Evolutionary conservation across 768 basidiomycete species (phyloP).

Genomic region (Russula sp.): DNA sequence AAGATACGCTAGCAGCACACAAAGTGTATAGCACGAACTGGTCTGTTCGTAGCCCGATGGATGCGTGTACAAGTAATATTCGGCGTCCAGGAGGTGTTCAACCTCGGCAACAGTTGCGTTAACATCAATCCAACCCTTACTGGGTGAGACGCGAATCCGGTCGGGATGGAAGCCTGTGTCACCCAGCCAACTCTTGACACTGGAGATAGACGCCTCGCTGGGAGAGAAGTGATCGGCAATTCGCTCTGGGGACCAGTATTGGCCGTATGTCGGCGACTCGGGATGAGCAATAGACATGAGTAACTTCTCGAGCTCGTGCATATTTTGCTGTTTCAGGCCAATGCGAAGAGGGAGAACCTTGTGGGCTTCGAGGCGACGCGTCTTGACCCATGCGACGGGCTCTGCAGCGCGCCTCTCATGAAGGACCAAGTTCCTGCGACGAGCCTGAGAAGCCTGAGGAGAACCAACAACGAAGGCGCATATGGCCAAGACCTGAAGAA

Average conservation of each 20-base stretch:
- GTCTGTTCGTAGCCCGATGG: constrained; percentile 35
- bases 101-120: constrained; percentile 39
- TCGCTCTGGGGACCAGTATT: constrained; percentile 39
- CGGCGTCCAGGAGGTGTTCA: constrained; percentile 39
- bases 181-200: constrained; percentile 39
- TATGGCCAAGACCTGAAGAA: constrained; percentile 17
- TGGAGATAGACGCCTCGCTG: constrained; percentile 31
- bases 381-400: constrained; percentile 32
- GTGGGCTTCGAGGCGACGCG: constrained; percentile 31
- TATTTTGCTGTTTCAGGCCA: constrained; percentile 40
- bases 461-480: constrained; percentile 23
- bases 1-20: background rate
- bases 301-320: constrained; percentile 36
- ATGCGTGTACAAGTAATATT: constrained; percentile 40
- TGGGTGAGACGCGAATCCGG: constrained; percentile 32
- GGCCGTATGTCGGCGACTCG: constrained; percentile 39
- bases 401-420: constrained; percentile 37
- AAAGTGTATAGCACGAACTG: constrained; percentile 26
- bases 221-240: constrained; percentile 42
- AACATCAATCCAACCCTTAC: constrained; percentile 39
- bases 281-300: constrained; percentile 42
- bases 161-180: constrained; percentile 33
- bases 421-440: constrained; percentile 27
- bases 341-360: constrained; percentile 40
- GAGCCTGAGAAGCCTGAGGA: constrained; percentile 14